Evolutionary conservation across 2,329 filamentous ascomycete genomes (phyloP).

Genomic region (Myriosclerotinia curreyana): DNA sequence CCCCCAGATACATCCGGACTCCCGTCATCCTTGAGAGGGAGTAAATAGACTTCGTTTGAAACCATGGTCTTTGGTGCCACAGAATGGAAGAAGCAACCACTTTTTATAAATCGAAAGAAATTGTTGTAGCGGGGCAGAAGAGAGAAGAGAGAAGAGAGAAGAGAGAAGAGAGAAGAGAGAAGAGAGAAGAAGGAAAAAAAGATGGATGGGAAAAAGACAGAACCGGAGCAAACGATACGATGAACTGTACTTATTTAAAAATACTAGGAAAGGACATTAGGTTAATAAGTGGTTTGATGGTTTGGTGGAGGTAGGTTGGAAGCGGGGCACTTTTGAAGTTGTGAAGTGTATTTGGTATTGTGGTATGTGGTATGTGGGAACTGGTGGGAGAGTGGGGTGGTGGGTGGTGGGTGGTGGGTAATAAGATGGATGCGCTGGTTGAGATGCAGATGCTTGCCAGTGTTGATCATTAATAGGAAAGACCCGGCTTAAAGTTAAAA

Average conservation of each 20-base stretch:
- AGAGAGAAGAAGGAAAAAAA: too few species aligned
- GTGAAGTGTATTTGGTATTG: too few species aligned
- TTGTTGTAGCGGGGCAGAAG: neutral
- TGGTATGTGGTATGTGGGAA: too few species aligned
- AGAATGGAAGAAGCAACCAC: constrained; percentile 11
- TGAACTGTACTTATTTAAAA: constrained; percentile 5
- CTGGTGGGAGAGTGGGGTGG: neutral
- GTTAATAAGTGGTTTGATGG: constrained; percentile 2
- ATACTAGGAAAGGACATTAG: constrained; percentile 6
- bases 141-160: too few species aligned
- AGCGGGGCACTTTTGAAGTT: constrained; percentile 18
- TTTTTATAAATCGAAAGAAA: constrained; percentile 7
- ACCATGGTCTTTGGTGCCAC: constrained; percentile 62
- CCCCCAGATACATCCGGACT: constrained; percentile 83
- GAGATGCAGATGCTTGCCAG: constrained; percentile 2
- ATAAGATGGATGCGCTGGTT: too few species aligned
- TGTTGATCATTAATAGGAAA: neutral
- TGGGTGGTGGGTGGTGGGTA: constrained; percentile 1
- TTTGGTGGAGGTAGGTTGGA: constrained; percentile 20
- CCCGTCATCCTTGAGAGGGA: constrained; percentile 89
- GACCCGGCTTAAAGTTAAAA: neutral
- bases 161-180: neutral
- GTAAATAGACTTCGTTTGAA: constrained; percentile 74
- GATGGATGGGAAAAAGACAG: neutral
- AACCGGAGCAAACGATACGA: neutral